Conservation (phyloP, 768 basidiomycete species). For the Leccinum barrowsii region DNA sequence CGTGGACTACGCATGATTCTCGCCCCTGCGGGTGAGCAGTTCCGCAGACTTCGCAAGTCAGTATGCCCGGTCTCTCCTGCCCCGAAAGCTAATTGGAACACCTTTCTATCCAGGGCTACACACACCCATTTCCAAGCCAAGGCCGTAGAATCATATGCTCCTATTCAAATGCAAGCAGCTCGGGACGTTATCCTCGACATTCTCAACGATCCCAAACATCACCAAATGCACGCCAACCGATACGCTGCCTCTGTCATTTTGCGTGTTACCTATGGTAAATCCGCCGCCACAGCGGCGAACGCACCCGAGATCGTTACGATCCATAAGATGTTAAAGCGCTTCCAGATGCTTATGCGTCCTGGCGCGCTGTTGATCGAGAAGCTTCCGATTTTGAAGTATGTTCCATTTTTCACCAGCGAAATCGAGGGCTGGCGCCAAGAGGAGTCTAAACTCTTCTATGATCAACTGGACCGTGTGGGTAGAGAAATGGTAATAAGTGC, state of each 20-base stretch:
- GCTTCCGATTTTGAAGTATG: conserved; percentile 38
- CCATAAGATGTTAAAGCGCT: conserved; percentile 33
- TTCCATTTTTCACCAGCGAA: conserved; percentile 62
- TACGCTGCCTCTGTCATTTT: conserved; percentile 35
- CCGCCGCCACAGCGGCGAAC: conserved; percentile 27
- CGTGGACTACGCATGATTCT: conserved; percentile 57
- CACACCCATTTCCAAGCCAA: conserved; percentile 59
- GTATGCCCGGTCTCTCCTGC: neutral
- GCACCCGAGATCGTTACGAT: conserved; percentile 33
- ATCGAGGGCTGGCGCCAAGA: conserved; percentile 54
- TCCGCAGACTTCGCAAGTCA: conserved; percentile 60
- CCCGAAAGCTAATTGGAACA: neutral
- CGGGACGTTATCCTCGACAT: conserved; percentile 32
- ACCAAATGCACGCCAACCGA: conserved; percentile 54
- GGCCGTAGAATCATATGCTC: conserved; percentile 44
- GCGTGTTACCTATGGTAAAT: conserved; percentile 35
- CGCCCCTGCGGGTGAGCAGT: conserved; percentile 53
- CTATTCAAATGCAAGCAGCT: conserved; percentile 41
- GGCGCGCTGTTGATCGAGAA: conserved; percentile 35
- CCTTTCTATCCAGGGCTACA: conserved; percentile 39
- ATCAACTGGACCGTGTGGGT: conserved; percentile 46
- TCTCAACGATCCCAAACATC: conserved; percentile 34
- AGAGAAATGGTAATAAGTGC: conserved; percentile 38
- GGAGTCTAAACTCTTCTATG: conserved; percentile 53
- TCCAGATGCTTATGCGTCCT: conserved; percentile 36